These are phyloP conservation scores for Boletus smithii DNA, from an alignment of 1,284 basidiomycete species.

Conservation along the genomic window DNA sequence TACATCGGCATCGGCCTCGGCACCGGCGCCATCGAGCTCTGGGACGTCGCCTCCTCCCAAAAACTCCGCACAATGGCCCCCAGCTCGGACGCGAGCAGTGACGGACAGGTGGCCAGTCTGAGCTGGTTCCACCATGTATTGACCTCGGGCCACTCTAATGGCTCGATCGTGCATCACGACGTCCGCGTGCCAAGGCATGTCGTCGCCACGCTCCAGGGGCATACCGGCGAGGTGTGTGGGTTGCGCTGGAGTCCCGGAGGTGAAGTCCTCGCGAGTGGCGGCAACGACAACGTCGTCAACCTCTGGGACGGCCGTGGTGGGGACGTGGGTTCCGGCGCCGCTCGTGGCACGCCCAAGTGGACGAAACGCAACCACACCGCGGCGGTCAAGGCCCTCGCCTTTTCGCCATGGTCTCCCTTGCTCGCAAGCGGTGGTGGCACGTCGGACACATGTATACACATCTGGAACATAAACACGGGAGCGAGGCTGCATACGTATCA, in stretches of 20 bases:
- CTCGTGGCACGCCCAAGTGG: conserved; percentile 76
- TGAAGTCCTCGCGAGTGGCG: conserved; percentile 88
- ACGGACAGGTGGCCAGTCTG: conserved; percentile 73
- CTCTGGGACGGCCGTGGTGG: conserved; percentile 88
- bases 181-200: conserved; percentile 86
- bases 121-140: conserved; percentile 87
- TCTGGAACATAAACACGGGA: conserved; percentile 90
- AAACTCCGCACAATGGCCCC: conserved; percentile 85
- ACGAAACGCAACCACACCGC: conserved; percentile 93
- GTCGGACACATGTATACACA: conserved; percentile 89
- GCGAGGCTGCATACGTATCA: conserved; percentile 81
- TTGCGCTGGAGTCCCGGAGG: conserved; percentile 81
- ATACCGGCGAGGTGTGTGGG: conserved; percentile 88
- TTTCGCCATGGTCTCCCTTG: conserved; percentile 94
- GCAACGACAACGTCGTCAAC: conserved; percentile 96
- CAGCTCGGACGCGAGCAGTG: conserved; percentile 25
- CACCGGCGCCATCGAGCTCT: conserved; percentile 89
- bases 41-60: conserved; percentile 82
- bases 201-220: conserved; percentile 84
- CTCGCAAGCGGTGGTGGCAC: conserved; percentile 95
- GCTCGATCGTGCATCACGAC: conserved; percentile 93
- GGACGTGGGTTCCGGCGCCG: conserved; percentile 52
- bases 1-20: conserved; percentile 87
- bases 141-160: conserved; percentile 86
- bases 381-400: conserved; percentile 93